A percentile compares a stretch with the other conserved stretches of the same genome.
These are phyloP conservation scores for Aspergillus melleus DNA, from an alignment of 2,329 filamentous ascomycete species.

Conservation along the genomic window DNA sequence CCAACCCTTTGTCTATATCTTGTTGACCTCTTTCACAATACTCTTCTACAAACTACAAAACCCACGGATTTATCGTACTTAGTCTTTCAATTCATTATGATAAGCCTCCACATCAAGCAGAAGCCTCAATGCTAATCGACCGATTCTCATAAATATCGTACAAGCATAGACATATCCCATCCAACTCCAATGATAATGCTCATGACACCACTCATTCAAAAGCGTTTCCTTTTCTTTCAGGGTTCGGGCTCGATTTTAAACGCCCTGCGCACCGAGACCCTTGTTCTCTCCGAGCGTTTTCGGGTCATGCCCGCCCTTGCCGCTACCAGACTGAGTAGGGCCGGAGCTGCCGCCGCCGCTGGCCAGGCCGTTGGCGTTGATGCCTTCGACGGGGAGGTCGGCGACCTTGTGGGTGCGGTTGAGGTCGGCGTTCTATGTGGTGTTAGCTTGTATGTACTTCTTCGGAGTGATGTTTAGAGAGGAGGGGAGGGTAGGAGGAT, in stretches of 20 bases:
- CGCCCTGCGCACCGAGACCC: slow-evolving; percentile 28
- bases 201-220: background rate
- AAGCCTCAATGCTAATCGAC: background rate
- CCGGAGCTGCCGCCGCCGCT: slow-evolving; percentile 28
- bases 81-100: background rate
- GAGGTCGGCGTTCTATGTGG: slow-evolving; percentile 28
- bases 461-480: background rate
- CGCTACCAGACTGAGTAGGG: slow-evolving; percentile 26
- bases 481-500: background rate
- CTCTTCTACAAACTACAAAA: background rate
- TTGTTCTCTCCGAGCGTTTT: slow-evolving; percentile 37
- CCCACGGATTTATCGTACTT: background rate
- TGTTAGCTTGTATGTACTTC: background rate
- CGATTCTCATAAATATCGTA: background rate
- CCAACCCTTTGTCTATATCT: background rate
- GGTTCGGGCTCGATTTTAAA: background rate
- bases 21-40: background rate
- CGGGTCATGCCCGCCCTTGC: slow-evolving; percentile 41
- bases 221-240: background rate
- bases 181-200: background rate
- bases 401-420: slow-evolving; percentile 35
- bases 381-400: slow-evolving; percentile 33
- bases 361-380: slow-evolving; percentile 26
- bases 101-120: background rate
- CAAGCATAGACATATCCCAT: background rate